Base-by-base conservation (phyloP, 495 filamentous ascomycete species). In the Penicillium paxilli region DNA sequence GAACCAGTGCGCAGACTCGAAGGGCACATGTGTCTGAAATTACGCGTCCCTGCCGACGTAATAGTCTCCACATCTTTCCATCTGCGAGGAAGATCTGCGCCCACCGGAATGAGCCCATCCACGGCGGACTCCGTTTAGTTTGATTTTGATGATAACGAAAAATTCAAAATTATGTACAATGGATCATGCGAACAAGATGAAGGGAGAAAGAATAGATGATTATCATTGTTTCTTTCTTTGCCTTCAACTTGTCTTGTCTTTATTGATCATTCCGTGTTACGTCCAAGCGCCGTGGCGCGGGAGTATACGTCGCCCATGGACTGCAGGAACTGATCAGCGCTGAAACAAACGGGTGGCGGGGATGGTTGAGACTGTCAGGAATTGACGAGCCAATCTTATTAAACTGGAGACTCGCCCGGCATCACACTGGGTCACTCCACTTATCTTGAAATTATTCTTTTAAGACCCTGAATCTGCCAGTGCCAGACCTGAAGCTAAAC, bases 321-420 rank as follows among this genome's bases (percentile, higher is more conserved):
- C 11, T 38, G 35, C 35, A 38, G 35, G 35, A 38, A 38, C 35
- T 38, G 40, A 42, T 42, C 40, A 14, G 40, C 40, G 40, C 22
- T 9, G 47, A 41, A 41, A 40, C 37, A 42, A 42, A 51, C 30
- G 33, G 24, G 24, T 41, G 46, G 46, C 35, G 25, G 37, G 28
- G 25, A 22, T 17, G 5, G 23, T 28, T 28, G 5, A 23, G 6
- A n/a, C 14, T 38, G 35, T 38, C 17, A n/a, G 49, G 49, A 30
- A 42, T 26, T 42, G 20, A 23, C 19, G 25, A 44, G 47, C 52
- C 53, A 49, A 49, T 35, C 42, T 49, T 48, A 33, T 41, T 58
- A 58, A 58, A 58, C 28, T 58, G 45, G 32, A 48, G 38, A 49
- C 45, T 35, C 17, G 22, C 32, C 52, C 52, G 35, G 16, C 35